Base-by-base conservation (phyloP, 108 stramenopile genomes). In the Aurantiochytrium sp. region DNA sequence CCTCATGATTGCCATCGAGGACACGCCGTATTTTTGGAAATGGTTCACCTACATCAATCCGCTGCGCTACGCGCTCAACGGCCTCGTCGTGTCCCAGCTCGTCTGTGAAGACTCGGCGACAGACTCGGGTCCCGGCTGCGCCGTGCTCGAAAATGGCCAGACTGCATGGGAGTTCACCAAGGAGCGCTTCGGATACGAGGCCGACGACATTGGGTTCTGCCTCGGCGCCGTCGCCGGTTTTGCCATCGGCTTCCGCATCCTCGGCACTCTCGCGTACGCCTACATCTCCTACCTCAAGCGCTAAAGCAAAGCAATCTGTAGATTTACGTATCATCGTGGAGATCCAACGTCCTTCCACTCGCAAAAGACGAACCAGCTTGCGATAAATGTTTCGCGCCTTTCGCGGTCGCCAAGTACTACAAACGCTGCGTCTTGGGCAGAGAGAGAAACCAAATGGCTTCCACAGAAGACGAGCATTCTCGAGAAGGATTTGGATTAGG, bases 1-100 rank as follows among this genome's bases (percentile, higher is more conserved):
- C 24, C 45, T 81, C 12, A 41, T 81, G 42, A 81, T 81, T 42
- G 42, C 73, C 17, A 48, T 81, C 2, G 36, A 37, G 19, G 73
- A 81, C 19, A 42, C 32, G 6, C 39, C 42, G 42, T 48, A 81
- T 12, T 81, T 81, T 48, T 81, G 73, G 73, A 6, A 81, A 24
- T 81, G 39, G 39, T 48, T 81, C 2, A 81, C 73, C 1, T 81
- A 81, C 73, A 48, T 81, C 3, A 81, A 81, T 24, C 73, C 73
- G 30, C 45, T 81, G 21, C 39, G 73, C 12, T 81, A 48, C 30
- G 36, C 73, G 8, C 45, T 41, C 24, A 30, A 41, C 24, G 73
- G 42, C 6, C 73, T 48, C n/a, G 73, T 81, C 17, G 42, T 48
- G 1, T n/a, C 42, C 30, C 73, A 81, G 73, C 39, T 81, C 10